These are phyloP conservation scores for Pichia californica DNA, from an alignment of 805 yeast species.

Conservation along the genomic window DNA sequence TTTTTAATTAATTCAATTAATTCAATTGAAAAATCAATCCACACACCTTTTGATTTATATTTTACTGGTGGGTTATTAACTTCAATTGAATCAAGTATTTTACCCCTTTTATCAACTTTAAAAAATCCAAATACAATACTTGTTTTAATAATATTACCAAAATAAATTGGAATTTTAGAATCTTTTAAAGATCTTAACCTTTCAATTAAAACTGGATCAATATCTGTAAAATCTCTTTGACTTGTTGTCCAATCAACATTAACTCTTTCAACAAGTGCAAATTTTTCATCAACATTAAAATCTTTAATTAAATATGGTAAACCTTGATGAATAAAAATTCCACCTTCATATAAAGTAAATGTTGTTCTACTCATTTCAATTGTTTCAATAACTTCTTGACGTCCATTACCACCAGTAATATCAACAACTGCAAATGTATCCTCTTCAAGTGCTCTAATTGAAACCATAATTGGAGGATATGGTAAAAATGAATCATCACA, in stretches of 20 bases:
- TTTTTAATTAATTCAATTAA: constrained; percentile 52
- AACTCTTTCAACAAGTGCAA: constrained; percentile 80
- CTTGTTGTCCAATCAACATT: constrained; percentile 91
- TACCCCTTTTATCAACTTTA: constrained; percentile 68
- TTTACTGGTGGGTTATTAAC: constrained; percentile 81
- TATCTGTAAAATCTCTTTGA: constrained; percentile 89
- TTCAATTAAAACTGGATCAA: constrained; percentile 78
- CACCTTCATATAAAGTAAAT: constrained; percentile 88
- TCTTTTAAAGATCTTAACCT: constrained; percentile 50
- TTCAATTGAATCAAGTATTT: constrained; percentile 89
- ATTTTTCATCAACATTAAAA: constrained; percentile 69
- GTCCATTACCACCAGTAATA: constrained; percentile 64
- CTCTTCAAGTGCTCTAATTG: constrained; percentile 79
- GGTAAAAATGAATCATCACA: constrained; percentile 60
- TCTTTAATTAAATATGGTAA: constrained; percentile 80
- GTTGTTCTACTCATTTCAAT: constrained; percentile 84
- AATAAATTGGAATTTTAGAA: constrained; percentile 54
- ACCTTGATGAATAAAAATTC: constrained; percentile 92
- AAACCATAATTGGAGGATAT: constrained; percentile 72
- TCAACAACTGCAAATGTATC: constrained; percentile 85
- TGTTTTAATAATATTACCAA: constrained; percentile 68
- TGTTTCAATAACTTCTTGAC: constrained; percentile 78
- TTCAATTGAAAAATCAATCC: constrained; percentile 79
- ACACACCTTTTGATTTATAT: constrained; percentile 69
- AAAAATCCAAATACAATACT: constrained; percentile 87